These are phyloP conservation scores for Rhododendron simsii DNA, from an alignment of 148 eudicot genomes.

Conservation along the genomic window DNA sequence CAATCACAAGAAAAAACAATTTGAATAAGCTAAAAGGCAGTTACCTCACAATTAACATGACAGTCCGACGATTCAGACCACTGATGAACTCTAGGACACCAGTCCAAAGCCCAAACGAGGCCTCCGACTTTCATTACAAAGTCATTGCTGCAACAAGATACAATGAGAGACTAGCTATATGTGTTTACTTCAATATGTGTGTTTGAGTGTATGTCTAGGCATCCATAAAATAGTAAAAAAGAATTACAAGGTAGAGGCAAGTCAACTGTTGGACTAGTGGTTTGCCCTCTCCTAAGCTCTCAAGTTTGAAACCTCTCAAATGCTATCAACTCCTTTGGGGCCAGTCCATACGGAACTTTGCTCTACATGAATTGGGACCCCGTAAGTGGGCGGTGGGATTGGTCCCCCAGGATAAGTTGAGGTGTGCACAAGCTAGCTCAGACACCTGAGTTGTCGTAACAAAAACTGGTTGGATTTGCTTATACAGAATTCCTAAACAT, in stretches of 20 bases:
- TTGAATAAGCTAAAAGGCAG: not conserved
- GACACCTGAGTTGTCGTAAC: too few species aligned
- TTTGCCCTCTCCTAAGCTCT: too few species aligned
- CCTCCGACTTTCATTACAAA: conserved; percentile 84
- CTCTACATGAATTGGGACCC: too few species aligned
- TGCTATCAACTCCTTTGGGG: too few species aligned
- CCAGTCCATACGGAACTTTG: too few species aligned
- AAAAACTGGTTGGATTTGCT: not conserved
- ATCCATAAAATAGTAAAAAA: not conserved
- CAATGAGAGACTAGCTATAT: conserved; percentile 14
- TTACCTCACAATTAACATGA: conserved; percentile 61
- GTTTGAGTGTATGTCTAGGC: not conserved
- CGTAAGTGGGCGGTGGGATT: too few species aligned
- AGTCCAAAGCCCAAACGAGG: conserved; percentile 79
- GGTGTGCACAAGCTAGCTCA: too few species aligned
- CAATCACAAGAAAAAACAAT: not conserved
- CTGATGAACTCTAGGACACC: conserved; percentile 71
- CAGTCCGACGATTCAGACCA: conserved; percentile 17
- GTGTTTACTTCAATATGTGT: not conserved
- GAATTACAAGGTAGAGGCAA: not conserved
- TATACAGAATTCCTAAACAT: not conserved
- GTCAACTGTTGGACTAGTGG: too few species aligned
- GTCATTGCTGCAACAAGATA: conserved; percentile 68
- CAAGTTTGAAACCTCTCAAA: too few species aligned
- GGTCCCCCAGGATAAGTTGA: too few species aligned